Conservation (phyloP, 2,329 filamentous ascomycete species). For the Paecilomyces sp. region DNA sequence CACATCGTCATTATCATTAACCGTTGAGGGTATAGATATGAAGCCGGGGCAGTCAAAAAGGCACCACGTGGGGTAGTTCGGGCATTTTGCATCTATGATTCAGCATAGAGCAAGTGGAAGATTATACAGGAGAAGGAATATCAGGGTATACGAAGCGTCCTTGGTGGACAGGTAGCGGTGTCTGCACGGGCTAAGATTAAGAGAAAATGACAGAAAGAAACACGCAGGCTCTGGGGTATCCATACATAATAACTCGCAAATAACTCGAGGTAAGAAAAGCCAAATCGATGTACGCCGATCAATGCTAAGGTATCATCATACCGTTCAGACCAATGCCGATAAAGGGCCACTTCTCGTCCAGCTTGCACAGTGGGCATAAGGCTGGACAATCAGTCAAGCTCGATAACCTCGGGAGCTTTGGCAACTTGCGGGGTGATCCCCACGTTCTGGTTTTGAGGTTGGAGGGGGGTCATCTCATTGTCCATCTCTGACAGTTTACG, state of each 20-base stretch:
- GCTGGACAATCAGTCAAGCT: conserved; percentile 11
- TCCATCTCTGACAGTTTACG: conserved; percentile 10
- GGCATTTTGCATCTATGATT: too few relatives aligned
- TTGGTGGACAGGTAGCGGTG: too few relatives aligned
- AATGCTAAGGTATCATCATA: neutral
- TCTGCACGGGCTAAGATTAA: neutral
- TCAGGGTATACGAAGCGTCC: neutral
- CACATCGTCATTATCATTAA: too few relatives aligned
- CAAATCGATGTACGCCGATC: neutral
- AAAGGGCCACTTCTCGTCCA: neutral
- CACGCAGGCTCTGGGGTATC: neutral
- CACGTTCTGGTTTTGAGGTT: conserved; percentile 4
- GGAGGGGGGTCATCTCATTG: conserved; percentile 8
- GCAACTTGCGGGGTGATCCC: neutral
- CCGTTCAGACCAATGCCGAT: neutral
- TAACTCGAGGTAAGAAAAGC: neutral
- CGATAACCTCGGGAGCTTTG: conserved; percentile 11
- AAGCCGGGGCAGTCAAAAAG: too few relatives aligned
- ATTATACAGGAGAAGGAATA: neutral
- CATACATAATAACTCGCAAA: neutral
- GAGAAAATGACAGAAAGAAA: neutral
- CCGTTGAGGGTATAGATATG: too few relatives aligned
- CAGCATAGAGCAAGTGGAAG: neutral
- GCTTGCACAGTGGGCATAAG: neutral
- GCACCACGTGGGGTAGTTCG: too few relatives aligned